phyloP scores from a whole-genome alignment of 352 stramenopile genomes.

The Phytopythium cucurbitacearum region DNA sequence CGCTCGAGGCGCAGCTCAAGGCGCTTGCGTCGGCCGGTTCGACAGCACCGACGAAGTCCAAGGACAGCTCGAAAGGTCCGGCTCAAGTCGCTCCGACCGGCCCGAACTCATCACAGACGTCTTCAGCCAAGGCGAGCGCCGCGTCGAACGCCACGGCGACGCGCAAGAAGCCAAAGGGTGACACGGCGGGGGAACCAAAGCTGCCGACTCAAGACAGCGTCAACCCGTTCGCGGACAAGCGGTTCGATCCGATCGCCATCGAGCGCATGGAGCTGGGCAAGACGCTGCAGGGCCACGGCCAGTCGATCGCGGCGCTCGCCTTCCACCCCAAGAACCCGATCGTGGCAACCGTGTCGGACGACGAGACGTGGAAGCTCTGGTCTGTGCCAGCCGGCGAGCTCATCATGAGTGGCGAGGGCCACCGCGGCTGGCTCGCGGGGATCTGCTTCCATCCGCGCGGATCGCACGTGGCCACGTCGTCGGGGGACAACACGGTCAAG shows the following conservation, averaged over 20 bases:
- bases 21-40: conserved; percentile 4
- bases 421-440: conserved; percentile 88
- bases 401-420: conserved; percentile 94
- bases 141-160: background rate
- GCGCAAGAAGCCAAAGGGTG: conserved; percentile 15
- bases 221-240: conserved; percentile 75
- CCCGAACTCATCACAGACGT: background rate
- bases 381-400: conserved; percentile 90
- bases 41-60: background rate
- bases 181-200: conserved; percentile 28
- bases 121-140: background rate
- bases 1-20: conserved; percentile 87
- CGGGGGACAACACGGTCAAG: conserved; percentile 93
- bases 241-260: conserved; percentile 57
- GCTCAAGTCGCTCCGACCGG: conserved; percentile 2
- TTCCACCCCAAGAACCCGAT: conserved; percentile 93
- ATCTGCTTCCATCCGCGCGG: conserved; percentile 91
- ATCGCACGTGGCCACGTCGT: conserved; percentile 89
- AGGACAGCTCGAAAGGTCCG: conserved; percentile 8
- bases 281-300: conserved; percentile 89
- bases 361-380: conserved; percentile 95
- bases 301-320: conserved; percentile 85
- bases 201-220: conserved; percentile 49
- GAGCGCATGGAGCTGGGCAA: conserved; percentile 81
- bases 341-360: conserved; percentile 91